phyloP scores from a whole-genome alignment of 352 stramenopile species.

The Thraustochytrium sp. region DNA sequence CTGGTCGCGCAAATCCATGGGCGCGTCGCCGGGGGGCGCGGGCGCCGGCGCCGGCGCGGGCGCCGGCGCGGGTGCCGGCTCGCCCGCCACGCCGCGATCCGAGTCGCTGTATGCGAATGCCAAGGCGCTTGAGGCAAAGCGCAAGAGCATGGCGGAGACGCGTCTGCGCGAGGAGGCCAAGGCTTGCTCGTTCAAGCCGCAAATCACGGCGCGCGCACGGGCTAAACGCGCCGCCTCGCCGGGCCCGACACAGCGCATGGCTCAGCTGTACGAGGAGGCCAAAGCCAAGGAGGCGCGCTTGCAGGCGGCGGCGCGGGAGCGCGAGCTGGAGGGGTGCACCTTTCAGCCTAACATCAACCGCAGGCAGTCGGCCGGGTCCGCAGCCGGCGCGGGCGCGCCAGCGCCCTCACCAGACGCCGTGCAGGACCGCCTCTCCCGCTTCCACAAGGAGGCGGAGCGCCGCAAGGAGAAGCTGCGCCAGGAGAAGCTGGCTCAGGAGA shows the following conservation, averaged over 20 bases:
- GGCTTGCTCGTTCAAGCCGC: conserved; percentile 22
- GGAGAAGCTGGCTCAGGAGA: background rate
- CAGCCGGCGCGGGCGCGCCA: background rate
- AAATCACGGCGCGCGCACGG: background rate
- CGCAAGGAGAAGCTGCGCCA: conserved; percentile 14
- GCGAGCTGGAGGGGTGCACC: conserved; percentile 19
- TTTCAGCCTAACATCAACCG: conserved; percentile 41
- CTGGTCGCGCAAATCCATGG: background rate
- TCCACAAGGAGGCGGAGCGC: background rate
- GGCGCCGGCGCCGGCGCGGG: background rate
- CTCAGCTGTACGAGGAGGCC: background rate
- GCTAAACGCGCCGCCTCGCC: background rate
- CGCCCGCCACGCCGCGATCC: background rate
- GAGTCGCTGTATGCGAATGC: conserved; percentile 21
- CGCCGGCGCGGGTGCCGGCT: background rate
- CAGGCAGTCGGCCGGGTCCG: background rate
- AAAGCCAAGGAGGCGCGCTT: conserved; percentile 6
- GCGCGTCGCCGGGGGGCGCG: background rate
- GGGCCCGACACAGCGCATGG: background rate
- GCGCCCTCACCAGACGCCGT: background rate
- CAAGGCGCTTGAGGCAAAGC: conserved; percentile 25
- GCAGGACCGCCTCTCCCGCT: background rate
- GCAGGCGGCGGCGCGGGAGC: background rate
- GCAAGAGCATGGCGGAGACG: background rate
- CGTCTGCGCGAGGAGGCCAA: background rate